Evolutionary conservation across 441 rosid species (phyloP).

Genomic region (Adansonia rubrostipa): DNA sequence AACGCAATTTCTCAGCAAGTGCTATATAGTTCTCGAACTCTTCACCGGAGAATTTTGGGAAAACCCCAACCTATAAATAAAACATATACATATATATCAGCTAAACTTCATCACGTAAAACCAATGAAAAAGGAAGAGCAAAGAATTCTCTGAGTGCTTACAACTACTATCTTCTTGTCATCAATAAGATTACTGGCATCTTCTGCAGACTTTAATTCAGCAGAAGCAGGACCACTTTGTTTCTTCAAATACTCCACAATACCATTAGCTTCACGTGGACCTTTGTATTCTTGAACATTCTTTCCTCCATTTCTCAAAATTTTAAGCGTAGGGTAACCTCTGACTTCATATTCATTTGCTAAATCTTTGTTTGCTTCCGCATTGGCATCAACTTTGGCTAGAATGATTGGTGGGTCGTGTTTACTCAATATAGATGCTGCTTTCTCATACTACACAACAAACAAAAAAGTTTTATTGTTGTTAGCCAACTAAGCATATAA

Average conservation of each 20-base stretch:
- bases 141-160: constrained; percentile 38
- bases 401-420: constrained; percentile 63
- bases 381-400: constrained; percentile 91
- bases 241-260: constrained; percentile 75
- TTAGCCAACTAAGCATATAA: not conserved
- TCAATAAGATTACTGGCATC: constrained; percentile 57
- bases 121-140: not conserved
- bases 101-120: not conserved
- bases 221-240: constrained; percentile 92
- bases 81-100: not conserved
- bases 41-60: constrained; percentile 81
- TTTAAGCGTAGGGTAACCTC: constrained; percentile 86
- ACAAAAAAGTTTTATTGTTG: not conserved
- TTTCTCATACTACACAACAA: constrained; percentile 72
- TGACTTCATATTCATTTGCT: constrained; percentile 54
- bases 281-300: constrained; percentile 71
- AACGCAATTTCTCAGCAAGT: constrained; percentile 79
- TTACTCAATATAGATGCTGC: constrained; percentile 83
- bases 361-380: constrained; percentile 74
- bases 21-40: constrained; percentile 76
- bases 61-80: constrained; percentile 78
- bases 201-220: constrained; percentile 71
- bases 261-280: constrained; percentile 94
- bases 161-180: constrained; percentile 75
- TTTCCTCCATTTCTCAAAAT: constrained; percentile 90